phyloP scores from a whole-genome alignment of 495 filamentous ascomycete genomes.

The Podospora appendiculata region DNA sequence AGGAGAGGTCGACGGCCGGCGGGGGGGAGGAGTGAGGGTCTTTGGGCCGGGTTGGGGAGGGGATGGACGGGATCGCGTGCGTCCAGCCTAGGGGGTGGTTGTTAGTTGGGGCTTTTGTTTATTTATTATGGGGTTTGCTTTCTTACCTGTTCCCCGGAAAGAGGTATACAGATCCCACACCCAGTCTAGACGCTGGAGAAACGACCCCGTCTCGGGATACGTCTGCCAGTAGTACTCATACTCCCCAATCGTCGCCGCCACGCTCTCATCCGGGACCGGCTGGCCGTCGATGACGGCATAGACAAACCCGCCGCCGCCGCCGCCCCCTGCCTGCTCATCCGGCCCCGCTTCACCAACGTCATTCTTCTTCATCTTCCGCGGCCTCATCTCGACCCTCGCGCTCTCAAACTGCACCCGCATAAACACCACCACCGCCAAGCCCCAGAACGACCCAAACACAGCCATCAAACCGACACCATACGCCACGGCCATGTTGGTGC shows the following conservation, averaged over 20 bases:
- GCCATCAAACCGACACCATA: constrained; percentile 62
- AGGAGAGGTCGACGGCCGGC: constrained; percentile 4
- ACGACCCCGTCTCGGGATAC: constrained; percentile 49
- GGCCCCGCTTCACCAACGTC: background rate
- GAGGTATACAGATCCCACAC: constrained; percentile 57
- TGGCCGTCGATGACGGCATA: constrained; percentile 15
- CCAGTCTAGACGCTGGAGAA: constrained; percentile 65
- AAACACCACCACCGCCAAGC: constrained; percentile 51
- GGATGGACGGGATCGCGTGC: constrained; percentile 24
- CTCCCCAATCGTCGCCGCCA: constrained; percentile 10
- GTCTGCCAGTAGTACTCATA: constrained; percentile 61
- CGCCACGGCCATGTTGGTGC: constrained; percentile 49
- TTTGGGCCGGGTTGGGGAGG: constrained; percentile 5
- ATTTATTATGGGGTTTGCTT: background rate
- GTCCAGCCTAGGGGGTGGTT: constrained; percentile 57
- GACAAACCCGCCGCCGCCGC: background rate
- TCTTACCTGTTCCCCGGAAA: constrained; percentile 53
- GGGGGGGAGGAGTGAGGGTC: background rate
- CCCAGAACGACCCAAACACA: constrained; percentile 62
- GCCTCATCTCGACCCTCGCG: constrained; percentile 48
- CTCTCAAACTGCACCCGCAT: constrained; percentile 59
- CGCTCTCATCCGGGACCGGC: constrained; percentile 21
- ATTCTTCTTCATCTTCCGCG: too few relatives aligned
- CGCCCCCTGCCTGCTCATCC: background rate
- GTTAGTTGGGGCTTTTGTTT: background rate